A percentile compares a stretch with the other conserved stretches of the same genome.
phyloP scores from a whole-genome alignment of 78 protist genomes.

The Planoprotostelium fungivorum region DNA sequence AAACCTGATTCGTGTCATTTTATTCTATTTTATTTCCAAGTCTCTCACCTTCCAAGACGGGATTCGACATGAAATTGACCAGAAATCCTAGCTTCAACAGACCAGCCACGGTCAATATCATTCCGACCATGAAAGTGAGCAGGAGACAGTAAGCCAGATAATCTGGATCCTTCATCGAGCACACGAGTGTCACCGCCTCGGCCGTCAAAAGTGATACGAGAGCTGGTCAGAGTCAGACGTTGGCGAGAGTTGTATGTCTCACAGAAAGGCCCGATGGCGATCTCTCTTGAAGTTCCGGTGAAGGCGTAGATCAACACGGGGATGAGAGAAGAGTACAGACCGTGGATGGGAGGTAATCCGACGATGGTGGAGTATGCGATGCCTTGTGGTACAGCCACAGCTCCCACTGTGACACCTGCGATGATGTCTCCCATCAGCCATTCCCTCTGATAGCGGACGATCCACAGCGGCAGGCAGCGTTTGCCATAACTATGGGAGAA shows the following conservation, averaged over 20 bases:
- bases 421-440: constrained; percentile 38
- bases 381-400: constrained; percentile 69
- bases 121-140: constrained; percentile 64
- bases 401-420: constrained; percentile 75
- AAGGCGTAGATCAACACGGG: constrained; percentile 70
- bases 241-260: neutral
- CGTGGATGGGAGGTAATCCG: constrained; percentile 73
- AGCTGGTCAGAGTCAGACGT: constrained; percentile 5
- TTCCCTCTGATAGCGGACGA: neutral
- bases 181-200: constrained; percentile 24
- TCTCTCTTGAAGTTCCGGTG: constrained; percentile 68
- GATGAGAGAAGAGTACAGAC: constrained; percentile 68
- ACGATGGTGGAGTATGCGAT: constrained; percentile 76
- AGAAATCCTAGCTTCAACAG: constrained; percentile 66
- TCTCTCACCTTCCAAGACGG: constrained; percentile 35
- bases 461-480: neutral
- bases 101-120: constrained; percentile 53
- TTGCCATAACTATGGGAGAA: neutral
- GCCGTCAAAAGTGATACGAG: constrained; percentile 32
- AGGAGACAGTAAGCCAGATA: constrained; percentile 7
- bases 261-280: constrained; percentile 76
- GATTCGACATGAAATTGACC: constrained; percentile 63
- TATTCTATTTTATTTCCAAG: neutral
- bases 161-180: constrained; percentile 4
- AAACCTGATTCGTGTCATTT: constrained; percentile 47